Evolutionary conservation across 257 asterid species (phyloP).

Genomic region (Solanum habrochaites): DNA sequence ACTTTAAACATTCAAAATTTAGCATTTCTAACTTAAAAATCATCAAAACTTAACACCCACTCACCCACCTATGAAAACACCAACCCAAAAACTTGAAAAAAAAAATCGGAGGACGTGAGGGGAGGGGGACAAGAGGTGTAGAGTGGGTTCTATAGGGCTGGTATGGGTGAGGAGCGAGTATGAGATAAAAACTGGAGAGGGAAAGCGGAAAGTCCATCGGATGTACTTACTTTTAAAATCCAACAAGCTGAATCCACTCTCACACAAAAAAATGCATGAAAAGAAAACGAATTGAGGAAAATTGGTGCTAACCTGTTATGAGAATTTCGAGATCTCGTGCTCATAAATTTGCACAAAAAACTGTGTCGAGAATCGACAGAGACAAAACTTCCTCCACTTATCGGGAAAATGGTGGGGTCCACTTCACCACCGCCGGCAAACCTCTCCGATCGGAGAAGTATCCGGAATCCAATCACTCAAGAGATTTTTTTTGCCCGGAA

Average conservation of each 20-base stretch:
- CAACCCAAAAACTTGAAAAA: background rate
- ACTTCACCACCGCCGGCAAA: slow-evolving; percentile 2
- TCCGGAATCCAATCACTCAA: background rate
- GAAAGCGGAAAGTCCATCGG: too few species aligned
- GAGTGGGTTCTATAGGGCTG: too few species aligned
- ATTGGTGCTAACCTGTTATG: background rate
- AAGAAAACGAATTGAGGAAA: background rate
- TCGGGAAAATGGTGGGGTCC: slow-evolving; percentile 19
- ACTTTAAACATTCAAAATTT: background rate
- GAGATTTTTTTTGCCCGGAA: background rate
- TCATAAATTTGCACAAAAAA: slow-evolving; percentile 15
- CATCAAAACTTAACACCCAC: background rate
- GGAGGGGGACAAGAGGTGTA: too few species aligned
- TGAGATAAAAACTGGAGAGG: too few species aligned
- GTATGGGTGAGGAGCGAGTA: too few species aligned
- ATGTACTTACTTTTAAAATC: too few species aligned
- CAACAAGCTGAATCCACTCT: too few species aligned
- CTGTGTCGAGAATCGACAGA: slow-evolving; percentile 17
- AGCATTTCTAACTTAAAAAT: background rate
- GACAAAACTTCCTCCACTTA: slow-evolving; percentile 27
- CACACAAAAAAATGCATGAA: background rate
- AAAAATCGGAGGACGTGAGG: too few species aligned
- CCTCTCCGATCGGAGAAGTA: slow-evolving; percentile 16
- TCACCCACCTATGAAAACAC: background rate
- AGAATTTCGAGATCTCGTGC: slow-evolving; percentile 42